phyloP scores from a whole-genome alignment of 805 yeast species.

The Starmerella bombi region DNA sequence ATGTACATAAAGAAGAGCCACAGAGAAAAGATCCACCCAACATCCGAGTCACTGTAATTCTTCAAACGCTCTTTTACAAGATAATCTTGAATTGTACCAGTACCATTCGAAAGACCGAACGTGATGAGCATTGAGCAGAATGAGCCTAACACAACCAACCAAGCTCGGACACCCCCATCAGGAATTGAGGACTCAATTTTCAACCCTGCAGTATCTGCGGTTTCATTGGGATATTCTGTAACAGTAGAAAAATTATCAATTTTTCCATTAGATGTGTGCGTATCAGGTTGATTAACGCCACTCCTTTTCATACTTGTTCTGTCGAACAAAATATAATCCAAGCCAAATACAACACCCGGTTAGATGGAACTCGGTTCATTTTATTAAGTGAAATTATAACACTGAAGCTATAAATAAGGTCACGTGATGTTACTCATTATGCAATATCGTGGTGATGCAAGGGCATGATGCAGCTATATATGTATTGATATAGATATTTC shows the following conservation, averaged over 20 bases:
- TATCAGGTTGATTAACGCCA: no score
- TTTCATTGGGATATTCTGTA: neutral
- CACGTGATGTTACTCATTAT: no score
- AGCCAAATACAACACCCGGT: no score
- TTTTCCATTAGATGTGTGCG: no score
- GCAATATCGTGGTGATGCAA: no score
- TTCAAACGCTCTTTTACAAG: constrained; percentile 41
- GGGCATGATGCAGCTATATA: no score
- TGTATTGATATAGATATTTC: no score
- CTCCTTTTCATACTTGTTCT: no score
- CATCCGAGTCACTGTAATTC: constrained; percentile 34
- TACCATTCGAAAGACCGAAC: constrained; percentile 54
- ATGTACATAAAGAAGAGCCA: constrained; percentile 30
- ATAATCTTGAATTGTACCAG: constrained; percentile 58
- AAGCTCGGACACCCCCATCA: constrained; percentile 45
- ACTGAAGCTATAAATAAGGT: no score
- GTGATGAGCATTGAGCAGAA: constrained; percentile 43
- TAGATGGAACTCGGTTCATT: no score
- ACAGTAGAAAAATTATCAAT: neutral
- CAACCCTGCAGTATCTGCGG: neutral
- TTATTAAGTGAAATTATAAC: no score
- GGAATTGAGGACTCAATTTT: constrained; percentile 22
- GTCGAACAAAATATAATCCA: no score
- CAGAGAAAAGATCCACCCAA: constrained; percentile 55
- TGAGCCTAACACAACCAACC: constrained; percentile 43